Percentiles rank a stretch among this genome's conserved stretches.
Conservation (phyloP, 148 eudicot species). For the Cornus suecica region DNA sequence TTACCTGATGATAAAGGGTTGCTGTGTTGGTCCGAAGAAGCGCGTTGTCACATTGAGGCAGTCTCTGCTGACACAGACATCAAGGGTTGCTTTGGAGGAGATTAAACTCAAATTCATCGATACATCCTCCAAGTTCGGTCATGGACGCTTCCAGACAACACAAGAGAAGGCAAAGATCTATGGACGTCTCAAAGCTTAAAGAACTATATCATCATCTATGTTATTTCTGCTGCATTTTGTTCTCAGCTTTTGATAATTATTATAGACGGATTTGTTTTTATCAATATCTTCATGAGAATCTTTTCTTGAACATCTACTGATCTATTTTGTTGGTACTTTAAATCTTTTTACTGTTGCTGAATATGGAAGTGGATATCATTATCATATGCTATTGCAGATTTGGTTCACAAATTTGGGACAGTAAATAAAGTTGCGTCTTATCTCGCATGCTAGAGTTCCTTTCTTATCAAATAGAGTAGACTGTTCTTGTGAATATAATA, state of each 20-base stretch:
- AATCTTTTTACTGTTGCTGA: too few species aligned
- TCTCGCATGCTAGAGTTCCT: too few species aligned
- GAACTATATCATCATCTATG: background rate
- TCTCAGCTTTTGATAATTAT: background rate
- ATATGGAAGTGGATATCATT: too few species aligned
- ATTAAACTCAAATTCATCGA: slow-evolving; percentile 45
- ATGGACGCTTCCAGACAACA: slow-evolving; percentile 46
- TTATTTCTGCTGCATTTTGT: background rate
- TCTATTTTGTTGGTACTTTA: too few species aligned
- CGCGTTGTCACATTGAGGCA: slow-evolving; percentile 48
- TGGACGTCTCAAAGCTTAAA: slow-evolving; percentile 32
- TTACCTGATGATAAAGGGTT: slow-evolving; percentile 46
- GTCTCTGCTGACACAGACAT: slow-evolving; percentile 38
- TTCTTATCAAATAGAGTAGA: too few species aligned
- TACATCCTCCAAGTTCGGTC: slow-evolving; percentile 47
- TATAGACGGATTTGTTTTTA: too few species aligned
- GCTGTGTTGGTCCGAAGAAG: slow-evolving; percentile 48
- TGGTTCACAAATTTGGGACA: too few species aligned
- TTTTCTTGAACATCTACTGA: too few species aligned
- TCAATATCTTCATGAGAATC: too few species aligned
- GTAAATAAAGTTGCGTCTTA: too few species aligned
- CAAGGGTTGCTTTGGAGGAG: slow-evolving; percentile 37
- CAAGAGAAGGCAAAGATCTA: slow-evolving; percentile 38
- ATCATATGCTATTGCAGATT: too few species aligned
- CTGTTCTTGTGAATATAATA: too few species aligned